Evolutionary conservation across 495 filamentous ascomycete genomes (phyloP).

Genomic region (Xylaria sp.): DNA sequence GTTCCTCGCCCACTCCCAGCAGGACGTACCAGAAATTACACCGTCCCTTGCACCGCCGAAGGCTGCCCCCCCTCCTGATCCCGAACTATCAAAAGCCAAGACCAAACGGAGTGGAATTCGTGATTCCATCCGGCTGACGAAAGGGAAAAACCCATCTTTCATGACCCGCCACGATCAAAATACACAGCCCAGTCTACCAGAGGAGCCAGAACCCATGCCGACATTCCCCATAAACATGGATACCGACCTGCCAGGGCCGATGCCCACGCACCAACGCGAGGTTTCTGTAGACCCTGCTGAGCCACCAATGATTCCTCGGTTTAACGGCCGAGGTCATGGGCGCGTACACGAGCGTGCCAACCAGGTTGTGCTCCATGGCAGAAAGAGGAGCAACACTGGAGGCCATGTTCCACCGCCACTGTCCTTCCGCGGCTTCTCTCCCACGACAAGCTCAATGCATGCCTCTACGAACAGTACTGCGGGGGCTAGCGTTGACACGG

Average conservation of each 20-base stretch:
- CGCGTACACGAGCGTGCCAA: constrained; percentile 54
- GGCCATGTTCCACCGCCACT: constrained; percentile 68
- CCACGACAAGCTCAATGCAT: constrained; percentile 58
- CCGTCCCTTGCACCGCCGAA: constrained; percentile 62
- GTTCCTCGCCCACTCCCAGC: constrained; percentile 87
- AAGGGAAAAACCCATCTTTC: constrained; percentile 69
- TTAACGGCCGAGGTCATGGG: constrained; percentile 58
- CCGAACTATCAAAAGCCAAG: constrained; percentile 54
- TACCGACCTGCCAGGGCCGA: constrained; percentile 31
- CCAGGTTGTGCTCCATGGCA: constrained; percentile 62
- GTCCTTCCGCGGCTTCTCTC: constrained; percentile 79
- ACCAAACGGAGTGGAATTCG: constrained; percentile 70
- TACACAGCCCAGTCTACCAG: constrained; percentile 29
- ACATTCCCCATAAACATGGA: constrained; percentile 20
- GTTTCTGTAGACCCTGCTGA: constrained; percentile 65
- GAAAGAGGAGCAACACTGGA: constrained; percentile 86
- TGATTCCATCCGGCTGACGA: constrained; percentile 90
- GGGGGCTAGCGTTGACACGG: constrained; percentile 58
- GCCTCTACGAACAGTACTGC: constrained; percentile 58
- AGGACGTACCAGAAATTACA: constrained; percentile 73
- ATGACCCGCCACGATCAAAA: constrained; percentile 35
- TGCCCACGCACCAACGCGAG: constrained; percentile 47
- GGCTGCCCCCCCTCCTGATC: constrained; percentile 50
- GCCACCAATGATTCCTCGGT: constrained; percentile 80
- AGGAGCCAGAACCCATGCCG: constrained; percentile 31